Evolutionary conservation across 2,329 filamentous ascomycete species (phyloP).

Genomic region (Trichoderma sp.): DNA sequence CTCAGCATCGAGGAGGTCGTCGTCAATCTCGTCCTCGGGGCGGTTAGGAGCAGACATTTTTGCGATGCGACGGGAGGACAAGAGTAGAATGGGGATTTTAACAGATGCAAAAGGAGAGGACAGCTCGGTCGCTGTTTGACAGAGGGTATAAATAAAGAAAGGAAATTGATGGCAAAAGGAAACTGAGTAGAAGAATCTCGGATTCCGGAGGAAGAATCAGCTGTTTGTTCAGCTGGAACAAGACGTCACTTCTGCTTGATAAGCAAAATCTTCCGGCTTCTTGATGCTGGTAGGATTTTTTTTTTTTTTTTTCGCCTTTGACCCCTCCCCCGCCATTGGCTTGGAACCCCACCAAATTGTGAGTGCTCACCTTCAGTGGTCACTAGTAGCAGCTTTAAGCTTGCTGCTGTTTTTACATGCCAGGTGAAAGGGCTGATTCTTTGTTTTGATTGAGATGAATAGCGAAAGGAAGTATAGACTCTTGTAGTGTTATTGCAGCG

Average conservation of each 20-base stretch:
- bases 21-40: constrained; percentile 29
- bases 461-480: rapidly evolving
- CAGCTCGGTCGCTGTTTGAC: not conserved
- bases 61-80: not conserved
- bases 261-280: constrained; percentile 22
- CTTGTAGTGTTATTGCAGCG: too few species aligned
- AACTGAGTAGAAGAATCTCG: not conserved
- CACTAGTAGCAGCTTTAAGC: not conserved
- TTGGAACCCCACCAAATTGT: not conserved
- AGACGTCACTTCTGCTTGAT: constrained; percentile 22
- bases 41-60: constrained; percentile 34
- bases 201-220: not conserved
- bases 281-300: constrained; percentile 15
- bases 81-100: not conserved
- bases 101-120: not conserved
- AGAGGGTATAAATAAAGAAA: not conserved
- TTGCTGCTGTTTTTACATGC: not conserved
- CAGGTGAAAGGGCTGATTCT: not conserved
- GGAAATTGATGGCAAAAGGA: not conserved
- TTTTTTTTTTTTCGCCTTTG: constrained; percentile 16
- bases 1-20: constrained; percentile 69
- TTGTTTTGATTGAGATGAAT: not conserved
- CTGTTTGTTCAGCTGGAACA: not conserved
- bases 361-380: not conserved
- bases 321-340: constrained; percentile 21